phyloP scores from a whole-genome alignment of 495 filamentous ascomycete species.

The Niebla homalea region DNA sequence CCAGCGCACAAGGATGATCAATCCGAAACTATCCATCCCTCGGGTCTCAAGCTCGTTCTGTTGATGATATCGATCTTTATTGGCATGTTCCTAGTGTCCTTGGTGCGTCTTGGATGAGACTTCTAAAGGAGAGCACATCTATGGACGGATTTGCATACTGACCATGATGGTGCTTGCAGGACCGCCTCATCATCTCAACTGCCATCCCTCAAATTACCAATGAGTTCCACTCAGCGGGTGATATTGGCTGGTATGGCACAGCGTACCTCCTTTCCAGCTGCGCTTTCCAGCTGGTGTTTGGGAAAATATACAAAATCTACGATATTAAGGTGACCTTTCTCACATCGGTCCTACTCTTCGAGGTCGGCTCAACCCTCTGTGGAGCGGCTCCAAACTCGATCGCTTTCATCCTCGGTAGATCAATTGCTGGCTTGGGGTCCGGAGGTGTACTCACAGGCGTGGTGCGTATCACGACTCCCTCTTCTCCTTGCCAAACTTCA shows the following conservation, averaged over 20 bases:
- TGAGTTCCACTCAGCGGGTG: slow-evolving; percentile 46
- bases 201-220: slow-evolving; percentile 55
- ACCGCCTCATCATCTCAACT: no score
- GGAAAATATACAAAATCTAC: slow-evolving; percentile 65
- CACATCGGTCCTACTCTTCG: slow-evolving; percentile 38
- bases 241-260: slow-evolving; percentile 54
- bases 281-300: slow-evolving; percentile 54
- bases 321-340: slow-evolving; percentile 40
- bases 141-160: no score
- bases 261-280: slow-evolving; percentile 56
- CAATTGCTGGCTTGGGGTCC: slow-evolving; percentile 35
- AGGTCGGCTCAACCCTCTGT: slow-evolving; percentile 52
- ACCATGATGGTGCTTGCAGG: no score
- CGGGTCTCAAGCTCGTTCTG: no score
- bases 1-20: no score
- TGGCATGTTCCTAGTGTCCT: no score
- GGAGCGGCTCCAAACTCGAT: slow-evolving; percentile 53
- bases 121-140: no score
- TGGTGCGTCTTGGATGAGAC: no score
- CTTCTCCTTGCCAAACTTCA: no score
- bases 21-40: no score
- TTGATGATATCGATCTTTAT: no score
- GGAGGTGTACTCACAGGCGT: slow-evolving; percentile 37
- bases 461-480: no score
- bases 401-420: slow-evolving; percentile 53